Base-by-base conservation (phyloP, 1,284 basidiomycete species). In the Omphalotus olearius region DNA sequence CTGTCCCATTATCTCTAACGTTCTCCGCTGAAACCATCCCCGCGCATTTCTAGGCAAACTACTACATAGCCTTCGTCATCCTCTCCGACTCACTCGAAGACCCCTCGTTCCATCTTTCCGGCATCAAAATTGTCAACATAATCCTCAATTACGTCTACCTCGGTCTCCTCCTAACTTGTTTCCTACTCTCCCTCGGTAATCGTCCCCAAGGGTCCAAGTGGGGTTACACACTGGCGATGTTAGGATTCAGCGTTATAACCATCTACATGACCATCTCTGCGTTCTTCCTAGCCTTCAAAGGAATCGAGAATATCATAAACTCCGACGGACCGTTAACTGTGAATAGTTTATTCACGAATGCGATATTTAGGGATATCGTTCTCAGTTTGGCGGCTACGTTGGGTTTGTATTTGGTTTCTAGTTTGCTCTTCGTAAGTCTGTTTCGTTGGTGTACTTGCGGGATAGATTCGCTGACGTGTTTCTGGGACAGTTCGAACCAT, bases 261-360 rank as follows among this genome's bases (percentile, higher is more conserved):
- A 66, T 93, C 10, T 97, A 97, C 65, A 97, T 97, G 93, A 91
- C 82, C 56, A 91, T 93, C 36, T 74, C 89, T 0, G 89, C 89
- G 6, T 78, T 91, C 62, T 80, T 90, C 59, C 75, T 97, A 14
- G 88, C 92, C 1, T 80, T 91, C 67, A 85, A 88, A 60, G 90
- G 88, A 4, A 78, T 96, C 6, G 68, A 88, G 57, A 69, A 78
- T 28, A 69, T 93, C 11, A 67, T 75, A 6, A 52, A 72, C 6
- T 64, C 68, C 0, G 65, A 72, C 69, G 75, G 79, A 1, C 64
- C 73, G 5, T 63, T 90, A 18, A 72, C 64, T 9, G 69, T 77
- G 20, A 64, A 68, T 4, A 79, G 82, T 54, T 68, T 94, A 45
- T 88, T 93, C 60, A 71, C 74, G 13, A 89, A 93, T 61, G 60